A percentile compares a stretch with the other conserved stretches of the same genome.
phyloP scores from a whole-genome alignment of 2,329 filamentous ascomycete genomes.

The Rhytidhysteron rufulum region DNA sequence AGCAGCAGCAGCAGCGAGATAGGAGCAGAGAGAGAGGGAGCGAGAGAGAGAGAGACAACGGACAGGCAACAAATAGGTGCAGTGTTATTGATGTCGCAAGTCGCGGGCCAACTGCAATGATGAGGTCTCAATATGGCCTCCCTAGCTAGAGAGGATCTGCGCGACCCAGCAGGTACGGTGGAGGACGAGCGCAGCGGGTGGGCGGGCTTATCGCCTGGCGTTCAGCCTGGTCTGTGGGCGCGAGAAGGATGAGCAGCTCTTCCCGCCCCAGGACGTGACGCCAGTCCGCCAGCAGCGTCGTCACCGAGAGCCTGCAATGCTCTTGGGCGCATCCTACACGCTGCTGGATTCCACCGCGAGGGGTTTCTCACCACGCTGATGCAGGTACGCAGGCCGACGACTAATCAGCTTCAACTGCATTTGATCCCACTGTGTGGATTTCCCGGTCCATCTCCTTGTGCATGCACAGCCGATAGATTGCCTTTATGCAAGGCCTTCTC shows the following conservation, averaged over 20 bases:
- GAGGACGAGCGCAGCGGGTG: constrained; percentile 5
- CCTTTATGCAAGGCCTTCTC: not conserved
- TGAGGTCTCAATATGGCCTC: too few species aligned
- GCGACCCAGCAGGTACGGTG: constrained; percentile 27
- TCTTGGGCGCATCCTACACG: constrained; percentile 27
- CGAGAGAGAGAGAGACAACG: too few species aligned
- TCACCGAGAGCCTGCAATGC: constrained; percentile 18
- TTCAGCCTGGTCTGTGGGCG: constrained; percentile 24
- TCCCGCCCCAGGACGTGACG: constrained; percentile 24
- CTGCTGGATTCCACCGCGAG: constrained; percentile 15
- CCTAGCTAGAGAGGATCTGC: too few species aligned
- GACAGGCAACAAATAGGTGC: too few species aligned
- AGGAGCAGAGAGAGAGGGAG: too few species aligned
- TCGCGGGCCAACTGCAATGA: not conserved
- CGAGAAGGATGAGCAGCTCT: constrained; percentile 18
- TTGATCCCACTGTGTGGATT: not conserved
- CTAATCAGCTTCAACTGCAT: constrained; percentile 5
- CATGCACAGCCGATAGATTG: not conserved
- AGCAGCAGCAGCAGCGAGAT: too few species aligned
- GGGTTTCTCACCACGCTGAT: constrained; percentile 17
- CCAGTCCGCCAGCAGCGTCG: constrained; percentile 21
- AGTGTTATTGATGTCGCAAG: not conserved
- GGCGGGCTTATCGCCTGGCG: constrained; percentile 31
- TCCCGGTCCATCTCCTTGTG: not conserved
- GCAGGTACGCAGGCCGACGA: constrained; percentile 22